A percentile compares a stretch with the other conserved stretches of the same genome.
Conservation (phyloP, 2,329 filamentous ascomycete species). For the Teratosphaeriaceae sp. region DNA sequence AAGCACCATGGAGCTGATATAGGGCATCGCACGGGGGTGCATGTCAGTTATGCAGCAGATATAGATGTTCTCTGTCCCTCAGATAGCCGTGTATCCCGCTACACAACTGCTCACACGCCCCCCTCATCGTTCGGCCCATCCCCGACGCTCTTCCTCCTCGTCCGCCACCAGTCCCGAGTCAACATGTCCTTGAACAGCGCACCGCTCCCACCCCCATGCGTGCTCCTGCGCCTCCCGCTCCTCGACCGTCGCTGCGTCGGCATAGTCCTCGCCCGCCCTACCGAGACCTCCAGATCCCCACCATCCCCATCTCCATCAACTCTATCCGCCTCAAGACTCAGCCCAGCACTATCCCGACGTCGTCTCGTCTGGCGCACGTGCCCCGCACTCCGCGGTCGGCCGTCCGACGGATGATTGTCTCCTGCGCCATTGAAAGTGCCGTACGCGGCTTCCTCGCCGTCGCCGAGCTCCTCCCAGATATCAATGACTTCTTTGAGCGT, state of each 20-base stretch:
- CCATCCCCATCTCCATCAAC: constrained; percentile 5
- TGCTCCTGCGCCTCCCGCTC: constrained; percentile 14
- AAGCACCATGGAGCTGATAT: no score
- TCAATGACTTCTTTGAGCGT: constrained; percentile 27
- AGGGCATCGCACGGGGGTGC: no score
- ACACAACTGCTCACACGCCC: not conserved
- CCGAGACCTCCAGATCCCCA: constrained; percentile 4
- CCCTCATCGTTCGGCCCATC: constrained; percentile 7
- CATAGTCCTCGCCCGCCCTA: constrained; percentile 14
- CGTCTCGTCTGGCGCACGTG: constrained; percentile 12
- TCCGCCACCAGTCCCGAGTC: constrained; percentile 24
- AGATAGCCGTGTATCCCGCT: no score
- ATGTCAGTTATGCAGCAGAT: no score
- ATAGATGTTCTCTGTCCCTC: no score
- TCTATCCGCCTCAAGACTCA: constrained; percentile 6
- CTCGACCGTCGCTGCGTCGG: constrained; percentile 8
- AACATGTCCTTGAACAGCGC: constrained; percentile 27
- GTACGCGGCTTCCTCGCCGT: constrained; percentile 15
- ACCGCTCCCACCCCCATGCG: constrained; percentile 16
- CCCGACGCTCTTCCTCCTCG: constrained; percentile 14
- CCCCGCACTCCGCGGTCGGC: constrained; percentile 11
- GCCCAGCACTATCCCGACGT: constrained; percentile 16
- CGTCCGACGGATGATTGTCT: constrained; percentile 2
- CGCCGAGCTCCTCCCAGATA: constrained; percentile 28
- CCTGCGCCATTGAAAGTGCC: constrained; percentile 17